phyloP scores from a whole-genome alignment of 768 basidiomycete species.

The Russula emetica region DNA sequence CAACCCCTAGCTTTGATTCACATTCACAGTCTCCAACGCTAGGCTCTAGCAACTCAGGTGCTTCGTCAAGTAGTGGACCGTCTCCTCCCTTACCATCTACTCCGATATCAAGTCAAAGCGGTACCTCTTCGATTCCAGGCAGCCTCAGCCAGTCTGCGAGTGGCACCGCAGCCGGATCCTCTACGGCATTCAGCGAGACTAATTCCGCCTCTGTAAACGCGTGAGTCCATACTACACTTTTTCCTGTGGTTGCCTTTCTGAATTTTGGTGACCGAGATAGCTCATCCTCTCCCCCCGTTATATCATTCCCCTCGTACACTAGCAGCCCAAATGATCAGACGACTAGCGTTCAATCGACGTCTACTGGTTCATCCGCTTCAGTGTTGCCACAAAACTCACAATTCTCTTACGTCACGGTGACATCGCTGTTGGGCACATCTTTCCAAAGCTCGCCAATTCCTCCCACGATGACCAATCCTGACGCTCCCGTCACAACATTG shows the following conservation, averaged over 20 bases:
- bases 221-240: slow-evolving; percentile 1
- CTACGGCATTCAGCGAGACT: background rate
- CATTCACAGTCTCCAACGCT: background rate
- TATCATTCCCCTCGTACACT: slow-evolving; percentile 21
- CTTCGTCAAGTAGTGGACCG: background rate
- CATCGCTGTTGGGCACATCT: slow-evolving; percentile 35
- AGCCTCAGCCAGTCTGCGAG: background rate
- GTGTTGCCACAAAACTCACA: slow-evolving; percentile 34
- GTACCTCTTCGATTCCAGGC: background rate
- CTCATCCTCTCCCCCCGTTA: slow-evolving; percentile 15
- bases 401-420: slow-evolving; percentile 37
- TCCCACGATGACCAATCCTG: slow-evolving; percentile 38
- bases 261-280: background rate
- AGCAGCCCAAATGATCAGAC: background rate
- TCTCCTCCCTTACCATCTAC: background rate
- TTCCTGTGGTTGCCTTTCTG: background rate
- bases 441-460: slow-evolving; percentile 27
- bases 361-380: slow-evolving; percentile 21
- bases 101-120: background rate
- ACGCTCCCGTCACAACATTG: slow-evolving; percentile 35
- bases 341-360: slow-evolving; percentile 4
- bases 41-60: background rate
- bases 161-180: too few relatives aligned
- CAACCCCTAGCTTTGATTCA: slow-evolving; percentile 13
- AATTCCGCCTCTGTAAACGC: background rate